Evolutionary conservation across 108 stramenopile genomes (phyloP).

Genomic region (Aurantiochytrium sp.): DNA sequence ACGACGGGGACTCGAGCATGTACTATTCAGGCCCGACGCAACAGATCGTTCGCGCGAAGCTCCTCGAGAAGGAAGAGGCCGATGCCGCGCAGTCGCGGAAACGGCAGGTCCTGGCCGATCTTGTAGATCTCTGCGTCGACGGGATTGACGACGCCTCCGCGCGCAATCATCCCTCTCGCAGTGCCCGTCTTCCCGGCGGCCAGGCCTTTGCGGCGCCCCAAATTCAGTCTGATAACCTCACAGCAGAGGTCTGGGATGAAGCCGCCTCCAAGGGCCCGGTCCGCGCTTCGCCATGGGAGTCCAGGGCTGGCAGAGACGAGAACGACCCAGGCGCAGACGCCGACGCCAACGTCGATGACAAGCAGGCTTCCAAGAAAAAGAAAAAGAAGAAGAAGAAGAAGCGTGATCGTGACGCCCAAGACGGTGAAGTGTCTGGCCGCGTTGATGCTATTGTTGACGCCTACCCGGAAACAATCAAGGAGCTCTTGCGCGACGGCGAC

Average conservation of each 20-base stretch:
- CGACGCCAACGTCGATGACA: neutral
- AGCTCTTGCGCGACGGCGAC: neutral
- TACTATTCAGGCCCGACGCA: neutral
- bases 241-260: neutral
- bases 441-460: neutral
- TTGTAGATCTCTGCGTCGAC: slow-evolving; percentile 1
- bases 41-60: neutral
- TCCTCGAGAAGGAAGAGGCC: neutral
- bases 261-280: neutral
- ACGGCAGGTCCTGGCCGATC: neutral
- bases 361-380: neutral
- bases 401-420: neutral
- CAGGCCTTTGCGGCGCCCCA: neutral
- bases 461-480: neutral
- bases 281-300: neutral
- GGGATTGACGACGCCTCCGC: neutral
- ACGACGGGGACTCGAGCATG: neutral
- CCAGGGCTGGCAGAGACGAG: neutral
- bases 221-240: neutral
- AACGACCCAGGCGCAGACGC: too few relatives aligned
- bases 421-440: neutral
- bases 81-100: neutral
- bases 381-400: neutral
- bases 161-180: neutral
- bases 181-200: neutral